Percentiles rank a stretch among this genome's conserved stretches.
Evolutionary conservation across 1,284 basidiomycete genomes (phyloP).

Genomic region (Peniophora sp.): DNA sequence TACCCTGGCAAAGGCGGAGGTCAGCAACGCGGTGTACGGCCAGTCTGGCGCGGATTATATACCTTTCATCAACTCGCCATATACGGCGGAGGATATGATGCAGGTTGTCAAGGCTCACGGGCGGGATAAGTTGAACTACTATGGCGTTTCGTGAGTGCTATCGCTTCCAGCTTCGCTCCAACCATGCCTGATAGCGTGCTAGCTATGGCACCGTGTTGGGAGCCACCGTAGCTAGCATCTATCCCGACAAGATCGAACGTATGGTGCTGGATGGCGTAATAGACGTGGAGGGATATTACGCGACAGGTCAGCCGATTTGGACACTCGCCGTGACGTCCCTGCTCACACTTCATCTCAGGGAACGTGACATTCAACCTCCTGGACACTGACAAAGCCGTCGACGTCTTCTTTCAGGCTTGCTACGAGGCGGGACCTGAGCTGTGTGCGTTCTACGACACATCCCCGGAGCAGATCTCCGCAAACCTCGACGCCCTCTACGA

Average conservation of each 20-base stretch:
- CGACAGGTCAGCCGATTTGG: too few relatives aligned
- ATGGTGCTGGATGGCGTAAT: background rate
- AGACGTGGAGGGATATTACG: background rate
- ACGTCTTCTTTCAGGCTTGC: background rate
- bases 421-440: background rate
- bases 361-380: background rate
- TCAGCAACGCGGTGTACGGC: background rate
- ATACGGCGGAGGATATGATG: background rate
- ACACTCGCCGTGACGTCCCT: too few relatives aligned
- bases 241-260: background rate
- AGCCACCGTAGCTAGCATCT: background rate
- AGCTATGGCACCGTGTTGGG: background rate
- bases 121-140: background rate
- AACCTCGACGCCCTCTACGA: background rate
- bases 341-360: background rate
- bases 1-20: background rate
- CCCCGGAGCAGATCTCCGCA: background rate
- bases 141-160: background rate
- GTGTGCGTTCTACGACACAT: background rate
- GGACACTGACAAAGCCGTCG: background rate
- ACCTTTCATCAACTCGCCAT: background rate
- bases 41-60: background rate
- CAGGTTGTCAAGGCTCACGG: background rate
- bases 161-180: background rate
- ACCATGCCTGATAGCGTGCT: background rate